These are phyloP conservation scores for Carex sylvatica DNA, from an alignment of 202 grass and related monocot genomes.

Conservation along the genomic window DNA sequence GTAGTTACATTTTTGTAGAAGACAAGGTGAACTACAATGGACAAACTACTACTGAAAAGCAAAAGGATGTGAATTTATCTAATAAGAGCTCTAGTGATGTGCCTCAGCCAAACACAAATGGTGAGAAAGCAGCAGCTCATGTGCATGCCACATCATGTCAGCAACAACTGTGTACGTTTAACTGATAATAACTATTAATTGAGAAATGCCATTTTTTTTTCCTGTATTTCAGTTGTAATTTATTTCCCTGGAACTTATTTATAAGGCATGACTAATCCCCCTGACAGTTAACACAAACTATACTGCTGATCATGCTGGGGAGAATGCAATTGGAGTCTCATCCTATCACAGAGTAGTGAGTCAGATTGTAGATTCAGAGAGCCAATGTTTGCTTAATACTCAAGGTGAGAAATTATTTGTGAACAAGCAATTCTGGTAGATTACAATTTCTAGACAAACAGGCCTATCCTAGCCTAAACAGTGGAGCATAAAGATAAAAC, in stretches of 20 bases:
- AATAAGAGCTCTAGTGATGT: background rate
- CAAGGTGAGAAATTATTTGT: background rate
- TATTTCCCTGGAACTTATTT: background rate
- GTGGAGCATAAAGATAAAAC: background rate
- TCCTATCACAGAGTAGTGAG: background rate
- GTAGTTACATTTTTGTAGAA: conserved; percentile 7
- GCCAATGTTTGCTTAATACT: background rate
- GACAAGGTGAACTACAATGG: background rate
- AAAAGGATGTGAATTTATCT: background rate
- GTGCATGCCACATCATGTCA: background rate
- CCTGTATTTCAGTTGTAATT: background rate
- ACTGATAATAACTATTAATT: background rate
- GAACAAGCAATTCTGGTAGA: background rate
- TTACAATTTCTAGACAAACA: background rate
- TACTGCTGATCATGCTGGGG: background rate
- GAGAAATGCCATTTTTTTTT: background rate
- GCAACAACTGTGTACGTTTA: background rate
- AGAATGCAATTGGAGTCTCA: background rate
- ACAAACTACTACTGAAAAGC: background rate
- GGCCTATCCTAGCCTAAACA: background rate
- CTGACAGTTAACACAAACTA: background rate
- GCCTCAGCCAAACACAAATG: conserved; percentile 5
- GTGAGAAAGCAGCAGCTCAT: background rate
- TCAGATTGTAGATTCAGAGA: background rate
- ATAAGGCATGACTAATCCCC: background rate